Conservation (phyloP, 306 rosid species). For the Quercus robur region DNA sequence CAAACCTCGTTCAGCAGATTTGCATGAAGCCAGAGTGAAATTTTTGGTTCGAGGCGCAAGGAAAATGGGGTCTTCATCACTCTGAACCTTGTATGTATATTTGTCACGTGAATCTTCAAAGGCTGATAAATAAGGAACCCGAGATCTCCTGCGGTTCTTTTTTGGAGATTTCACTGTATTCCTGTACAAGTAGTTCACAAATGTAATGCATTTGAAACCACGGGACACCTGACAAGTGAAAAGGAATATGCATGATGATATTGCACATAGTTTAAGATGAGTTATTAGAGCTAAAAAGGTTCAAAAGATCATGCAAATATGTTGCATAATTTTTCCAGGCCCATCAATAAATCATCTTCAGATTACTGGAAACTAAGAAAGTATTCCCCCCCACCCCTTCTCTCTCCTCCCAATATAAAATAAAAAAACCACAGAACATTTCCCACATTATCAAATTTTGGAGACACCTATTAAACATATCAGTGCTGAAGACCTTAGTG, state of each 20-base stretch:
- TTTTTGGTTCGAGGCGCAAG: constrained; percentile 31
- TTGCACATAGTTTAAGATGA: neutral
- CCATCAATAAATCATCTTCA: neutral
- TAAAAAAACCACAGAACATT: neutral
- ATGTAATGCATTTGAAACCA: neutral
- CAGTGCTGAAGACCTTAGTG: neutral
- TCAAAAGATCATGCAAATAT: neutral
- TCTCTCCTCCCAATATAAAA: too few relatives aligned
- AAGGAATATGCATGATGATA: constrained; percentile 3
- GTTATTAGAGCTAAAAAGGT: neutral
- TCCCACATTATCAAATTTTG: neutral
- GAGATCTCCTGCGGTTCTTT: constrained; percentile 47
- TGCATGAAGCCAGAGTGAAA: constrained; percentile 32
- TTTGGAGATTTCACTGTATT: constrained; percentile 50
- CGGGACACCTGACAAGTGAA: constrained; percentile 2
- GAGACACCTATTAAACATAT: neutral
- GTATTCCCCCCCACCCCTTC: too few relatives aligned
- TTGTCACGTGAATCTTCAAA: constrained; percentile 49
- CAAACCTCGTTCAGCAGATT: constrained; percentile 57
- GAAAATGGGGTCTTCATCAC: constrained; percentile 29
- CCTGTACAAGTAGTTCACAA: constrained; percentile 47
- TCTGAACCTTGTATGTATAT: constrained; percentile 17
- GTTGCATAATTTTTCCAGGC: neutral
- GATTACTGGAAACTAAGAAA: neutral
- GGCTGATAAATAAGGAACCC: constrained; percentile 43